Base-by-base conservation (phyloP, 2,329 filamentous ascomycete genomes). In the Hymenoscyphus linearis region DNA sequence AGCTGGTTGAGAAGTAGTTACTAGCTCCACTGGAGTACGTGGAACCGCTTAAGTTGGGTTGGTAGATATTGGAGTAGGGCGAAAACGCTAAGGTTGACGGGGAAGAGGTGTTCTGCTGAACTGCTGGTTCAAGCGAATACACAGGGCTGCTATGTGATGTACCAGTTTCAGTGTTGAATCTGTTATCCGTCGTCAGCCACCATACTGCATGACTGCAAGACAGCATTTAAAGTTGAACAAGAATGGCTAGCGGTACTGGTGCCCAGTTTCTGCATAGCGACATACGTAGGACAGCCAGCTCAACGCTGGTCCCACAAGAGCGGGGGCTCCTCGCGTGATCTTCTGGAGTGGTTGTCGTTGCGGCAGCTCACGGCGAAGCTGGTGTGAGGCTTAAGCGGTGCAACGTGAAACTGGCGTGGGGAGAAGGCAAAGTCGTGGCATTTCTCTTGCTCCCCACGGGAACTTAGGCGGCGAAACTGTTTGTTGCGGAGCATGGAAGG, bases 91-190 rank as follows among this genome's bases (percentile, higher is more conserved):
- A 64, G 6, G 64, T 67, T 31, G 69, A 69, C 56, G 70, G 68
- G 52, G 68, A 65, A 25, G 67, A 66, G 58, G 66, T 62, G 59
- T 64, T 70, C 60, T 70, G 69, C 62, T 70, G 69, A 65, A 68
- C 64, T 58, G 67, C 61, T 37, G 68, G 66, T 62, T 72, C 71
- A 58, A 70, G 67, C 13, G 70, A 71, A 64, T 73, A 73, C 57
- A 71, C 69, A 69, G 72, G 68, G 67, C 68, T 47, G 40, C 40
- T 72, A 37, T 73, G 69, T 50, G 68, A 68, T 53, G 65, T 70
- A 65, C 69, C 70, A 61, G 70, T 62, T 52, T 74, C 72, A 52
- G 68, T 62, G 61, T 58, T 65, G 64, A 69, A 73, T 68, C 72
- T 74, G 65, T 58, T 65, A 68, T 70, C 65, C 66, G 66, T 47